phyloP scores from a whole-genome alignment of 2,329 filamentous ascomycete species.

The Neoarthrinium moseri region DNA sequence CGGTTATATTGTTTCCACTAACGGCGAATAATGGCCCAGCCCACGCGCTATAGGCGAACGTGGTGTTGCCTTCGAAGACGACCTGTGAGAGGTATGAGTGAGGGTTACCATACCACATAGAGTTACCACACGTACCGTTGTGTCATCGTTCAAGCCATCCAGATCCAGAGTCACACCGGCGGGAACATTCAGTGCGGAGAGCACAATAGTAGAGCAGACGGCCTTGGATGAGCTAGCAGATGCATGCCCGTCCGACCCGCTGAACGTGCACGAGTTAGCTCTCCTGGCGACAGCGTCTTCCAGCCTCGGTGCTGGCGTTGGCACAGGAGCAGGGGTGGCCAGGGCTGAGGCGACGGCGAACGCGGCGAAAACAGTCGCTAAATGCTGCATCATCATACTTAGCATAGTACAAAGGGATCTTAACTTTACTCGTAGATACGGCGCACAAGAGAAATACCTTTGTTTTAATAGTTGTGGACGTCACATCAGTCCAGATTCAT shows the following conservation, averaged over 20 bases:
- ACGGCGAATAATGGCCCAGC: conserved; percentile 48
- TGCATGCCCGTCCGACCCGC: conserved; percentile 3
- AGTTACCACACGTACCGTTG: neutral
- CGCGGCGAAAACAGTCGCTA: neutral
- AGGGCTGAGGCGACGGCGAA: neutral
- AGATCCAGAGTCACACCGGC: conserved; percentile 1
- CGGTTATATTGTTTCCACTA: conserved; percentile 42
- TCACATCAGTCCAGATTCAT: neutral
- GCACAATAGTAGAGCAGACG: conserved; percentile 4
- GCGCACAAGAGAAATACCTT: neutral
- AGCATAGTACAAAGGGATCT: no score
- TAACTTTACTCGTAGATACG: neutral
- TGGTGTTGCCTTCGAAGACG: conserved; percentile 4
- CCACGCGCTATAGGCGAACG: conserved; percentile 49
- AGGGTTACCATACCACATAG: neutral
- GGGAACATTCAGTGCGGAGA: conserved; percentile 3
- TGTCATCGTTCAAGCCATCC: conserved; percentile 4
- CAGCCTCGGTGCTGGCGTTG: conserved; percentile 3
- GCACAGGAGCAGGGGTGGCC: conserved; percentile 2
- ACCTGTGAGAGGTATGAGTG: neutral
- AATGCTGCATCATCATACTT: conserved; percentile 4
- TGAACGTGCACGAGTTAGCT: conserved; percentile 6
- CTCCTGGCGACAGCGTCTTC: conserved; percentile 4
- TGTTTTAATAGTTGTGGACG: neutral
- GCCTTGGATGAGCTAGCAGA: conserved; percentile 2